These are phyloP conservation scores for Wickerhamiella bombiphila DNA, from an alignment of 805 yeast genomes.

Conservation along the genomic window DNA sequence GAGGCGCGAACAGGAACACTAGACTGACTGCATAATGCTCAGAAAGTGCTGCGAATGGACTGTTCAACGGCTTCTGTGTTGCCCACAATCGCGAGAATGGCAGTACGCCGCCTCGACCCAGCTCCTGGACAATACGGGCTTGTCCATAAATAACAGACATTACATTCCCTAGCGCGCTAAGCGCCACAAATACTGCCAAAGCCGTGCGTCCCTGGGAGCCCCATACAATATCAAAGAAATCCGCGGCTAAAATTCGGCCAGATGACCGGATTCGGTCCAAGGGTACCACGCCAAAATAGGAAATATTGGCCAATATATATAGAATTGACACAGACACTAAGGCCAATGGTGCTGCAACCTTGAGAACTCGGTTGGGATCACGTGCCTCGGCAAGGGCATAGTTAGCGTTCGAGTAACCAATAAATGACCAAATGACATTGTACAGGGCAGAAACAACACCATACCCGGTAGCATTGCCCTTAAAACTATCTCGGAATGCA, in stretches of 20 bases:
- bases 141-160: conserved; percentile 68
- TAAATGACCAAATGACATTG: conserved; percentile 73
- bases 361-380: conserved; percentile 56
- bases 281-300: conserved; percentile 41
- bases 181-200: conserved; percentile 63
- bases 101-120: conserved; percentile 68
- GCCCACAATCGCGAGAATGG: conserved; percentile 66
- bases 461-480: conserved; percentile 22
- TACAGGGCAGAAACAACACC: conserved; percentile 52
- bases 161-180: conserved; percentile 72
- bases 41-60: conserved; percentile 59
- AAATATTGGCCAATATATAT: conserved; percentile 63
- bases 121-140: conserved; percentile 64
- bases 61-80: conserved; percentile 51
- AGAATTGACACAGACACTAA: conserved; percentile 44
- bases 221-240: conserved; percentile 58
- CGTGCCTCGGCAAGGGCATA: conserved; percentile 69
- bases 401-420: conserved; percentile 72
- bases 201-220: conserved; percentile 57
- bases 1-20: conserved; percentile 62
- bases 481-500: conserved; percentile 46
- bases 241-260: conserved; percentile 60
- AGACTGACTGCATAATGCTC: conserved; percentile 68
- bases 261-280: conserved; percentile 35
- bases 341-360: conserved; percentile 62